A percentile compares a stretch with the other conserved stretches of the same genome.
phyloP scores from a whole-genome alignment of 495 filamentous ascomycete genomes.

The Aspergillus mulundensis region DNA sequence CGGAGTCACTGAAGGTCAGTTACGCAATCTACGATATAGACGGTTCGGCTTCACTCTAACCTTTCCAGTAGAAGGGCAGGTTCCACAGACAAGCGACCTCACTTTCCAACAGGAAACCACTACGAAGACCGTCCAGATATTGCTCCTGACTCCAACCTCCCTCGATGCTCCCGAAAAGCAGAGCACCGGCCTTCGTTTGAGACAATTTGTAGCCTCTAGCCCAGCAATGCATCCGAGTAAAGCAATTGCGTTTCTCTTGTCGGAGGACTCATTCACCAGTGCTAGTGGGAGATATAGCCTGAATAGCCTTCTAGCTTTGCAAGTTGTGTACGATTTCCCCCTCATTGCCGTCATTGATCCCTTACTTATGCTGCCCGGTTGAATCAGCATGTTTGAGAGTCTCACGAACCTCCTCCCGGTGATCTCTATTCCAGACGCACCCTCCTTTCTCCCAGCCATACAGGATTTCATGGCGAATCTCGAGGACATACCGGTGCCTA shows the following conservation, averaged over 20 bases:
- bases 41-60: background rate
- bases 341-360: background rate
- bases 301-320: constrained; percentile 25
- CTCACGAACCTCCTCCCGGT: constrained; percentile 19
- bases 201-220: constrained; percentile 41
- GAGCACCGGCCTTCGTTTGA: constrained; percentile 37
- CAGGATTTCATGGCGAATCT: constrained; percentile 24
- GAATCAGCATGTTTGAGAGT: constrained; percentile 20
- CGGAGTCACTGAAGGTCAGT: constrained; percentile 44
- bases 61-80: constrained; percentile 3
- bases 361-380: background rate
- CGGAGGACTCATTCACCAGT: constrained; percentile 18
- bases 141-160: constrained; percentile 52
- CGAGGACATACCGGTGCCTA: constrained; percentile 11
- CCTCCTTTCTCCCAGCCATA: constrained; percentile 24
- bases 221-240: constrained; percentile 25
- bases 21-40: background rate
- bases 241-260: constrained; percentile 53
- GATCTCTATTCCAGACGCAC: constrained; percentile 30
- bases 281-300: constrained; percentile 18
- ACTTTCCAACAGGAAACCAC: constrained; percentile 1
- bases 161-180: constrained; percentile 24
- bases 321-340: constrained; percentile 26
- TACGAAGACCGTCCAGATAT: constrained; percentile 33
- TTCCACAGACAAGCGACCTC: constrained; percentile 17